Evolutionary conservation across 108 stramenopile genomes (phyloP), one percentile per base, ranked within the genome.

Genomic region (Schizochytrium sp.): DNA sequence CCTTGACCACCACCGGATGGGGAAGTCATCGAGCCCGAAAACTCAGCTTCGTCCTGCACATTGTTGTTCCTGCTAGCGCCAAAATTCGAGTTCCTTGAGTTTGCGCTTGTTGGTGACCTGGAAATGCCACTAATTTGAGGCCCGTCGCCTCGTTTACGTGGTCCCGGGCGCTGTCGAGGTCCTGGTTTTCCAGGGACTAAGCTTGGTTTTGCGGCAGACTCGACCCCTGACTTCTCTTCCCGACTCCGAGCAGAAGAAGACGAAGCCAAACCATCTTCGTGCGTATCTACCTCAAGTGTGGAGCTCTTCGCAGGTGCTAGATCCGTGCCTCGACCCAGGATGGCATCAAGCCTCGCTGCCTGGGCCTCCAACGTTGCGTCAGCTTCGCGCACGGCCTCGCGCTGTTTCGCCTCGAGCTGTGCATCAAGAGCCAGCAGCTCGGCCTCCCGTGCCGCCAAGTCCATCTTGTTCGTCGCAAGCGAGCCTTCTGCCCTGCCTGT

Each of bases 391-490:
- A 83, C 50, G 28, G 76, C 76, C 53, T 55, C 50, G 50, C 53
- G 76, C 76, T 83, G 76, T n/a, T 55, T 49, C 0, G 76, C 76
- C 53, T 83, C 76, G 17, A 83, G 76, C 76, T 83, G 50, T 53
- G 47, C 76, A 2, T 83, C 76, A 38, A 83, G 47, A n/a, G 50
- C 50, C 10, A 83, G 76, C 76, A 83, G 76, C 76, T 83, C 76
- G 38, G 47, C 50, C 47, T 83, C 76, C 15, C 76, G 76, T 44
- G 64, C 64, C 12, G 64, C 64, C 42, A 69, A 44, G 64, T 69
- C 64, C 64, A 69, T 69, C 12, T 1, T 15, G 64, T n/a, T 60
- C 59, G 28, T n/a, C 19, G 17, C 59, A n/a, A n/a, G 59, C 59
- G 59, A 28, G 28, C 28, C 28, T 28, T 28, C 28, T 28, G 28